Base-by-base conservation (phyloP, 768 basidiomycete species). In the Calvatia gigantea region DNA sequence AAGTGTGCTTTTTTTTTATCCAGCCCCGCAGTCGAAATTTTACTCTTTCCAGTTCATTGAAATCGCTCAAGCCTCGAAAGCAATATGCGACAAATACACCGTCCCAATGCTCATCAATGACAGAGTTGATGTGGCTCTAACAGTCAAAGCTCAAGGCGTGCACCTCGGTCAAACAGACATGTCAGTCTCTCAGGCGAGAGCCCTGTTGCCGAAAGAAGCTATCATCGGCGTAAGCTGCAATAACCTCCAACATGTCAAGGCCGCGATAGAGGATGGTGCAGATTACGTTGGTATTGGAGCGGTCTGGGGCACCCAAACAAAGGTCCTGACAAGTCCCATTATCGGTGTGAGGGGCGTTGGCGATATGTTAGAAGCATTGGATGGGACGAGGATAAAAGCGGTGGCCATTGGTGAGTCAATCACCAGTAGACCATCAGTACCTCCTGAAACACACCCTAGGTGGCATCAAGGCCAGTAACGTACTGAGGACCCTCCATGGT, bases 251-350 rank as follows among this genome's bases (percentile, higher is more conserved):
- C 86, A 97, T 51, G 82, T 89, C 28, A 70, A 70, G 39, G 67
- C 71, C 29, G 93, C 93, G 0, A 67, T 86, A 6, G 68, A 75
- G 52, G 81, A 82, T 15, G 80, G 83, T 1, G 91, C 77, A 0
- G 92, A 97, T 67, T 97, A 95, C 64, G 76, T 97, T 42, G 94
- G 95, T 1, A 83, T 97, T 27, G 94, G 94, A 5, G 79, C 95
- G 0, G 82, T 93, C 2, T 96, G 86, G 81, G 74, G 75, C 4
- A 98, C 94, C 0, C 73, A 75, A 44, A 94, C 90, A 28, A 98
- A 98, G 67, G 77, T 82, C 58, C 75, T 91, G 56, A 78, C 79
- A 1, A 83, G 73, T 39, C 79, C 82, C 4, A 66, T 84, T 6
- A 69, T 93, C 35, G 94, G 93, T 1, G 85, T 89, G 6, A 74